Base-by-base conservation (phyloP, 1,284 basidiomycete genomes). In the Mycena citricolor region DNA sequence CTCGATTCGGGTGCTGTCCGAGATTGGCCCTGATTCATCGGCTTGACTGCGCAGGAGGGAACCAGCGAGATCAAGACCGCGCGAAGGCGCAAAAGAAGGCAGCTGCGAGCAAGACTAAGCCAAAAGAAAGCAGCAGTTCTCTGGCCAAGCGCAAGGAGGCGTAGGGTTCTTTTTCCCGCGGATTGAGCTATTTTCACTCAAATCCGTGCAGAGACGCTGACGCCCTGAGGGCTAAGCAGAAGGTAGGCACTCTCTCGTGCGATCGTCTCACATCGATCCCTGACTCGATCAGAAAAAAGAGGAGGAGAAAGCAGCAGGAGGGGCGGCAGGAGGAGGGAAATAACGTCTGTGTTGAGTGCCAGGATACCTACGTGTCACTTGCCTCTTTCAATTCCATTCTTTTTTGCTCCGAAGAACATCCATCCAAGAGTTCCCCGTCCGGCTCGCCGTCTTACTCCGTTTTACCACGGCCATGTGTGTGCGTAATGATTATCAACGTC, bases 51-150 rank as follows among this genome's bases (percentile, higher is more conserved):
- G n/a, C 57, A 90, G 86, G 86, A 59, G 86, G 86, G 55, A 88
- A 90, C 61, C 86, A 90, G 63, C 79, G 86, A 42, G 86, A 90
- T 13, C 73, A 68, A 63, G 86, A 85, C 62, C 84, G 86, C 53
- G 62, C 65, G 23, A 82, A 80, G 61, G 81, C 84, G 8, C 79
- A 81, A 69, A 90, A 90, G 70, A 88, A 87, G 63, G 65, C 69
- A 5, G 75, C 72, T 13, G 62, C 68, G 2, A 53, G 52, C 5
- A 62, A 63, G 39, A 83, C 83, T 62, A 83, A 83, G 62, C 63
- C 78, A 30, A 89, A 87, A 65, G 84, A 89, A 62, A 85, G 81
- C 55, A 79, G 72, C 1, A 52, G 69, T 2, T 69, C 43, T 38
- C 67, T 89, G 33, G 74, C 77, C 38, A 82, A 84, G 64, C 76